Evolutionary conservation across 148 eudicot genomes (phyloP).

Genomic region (Rhododendron griersonianum): DNA sequence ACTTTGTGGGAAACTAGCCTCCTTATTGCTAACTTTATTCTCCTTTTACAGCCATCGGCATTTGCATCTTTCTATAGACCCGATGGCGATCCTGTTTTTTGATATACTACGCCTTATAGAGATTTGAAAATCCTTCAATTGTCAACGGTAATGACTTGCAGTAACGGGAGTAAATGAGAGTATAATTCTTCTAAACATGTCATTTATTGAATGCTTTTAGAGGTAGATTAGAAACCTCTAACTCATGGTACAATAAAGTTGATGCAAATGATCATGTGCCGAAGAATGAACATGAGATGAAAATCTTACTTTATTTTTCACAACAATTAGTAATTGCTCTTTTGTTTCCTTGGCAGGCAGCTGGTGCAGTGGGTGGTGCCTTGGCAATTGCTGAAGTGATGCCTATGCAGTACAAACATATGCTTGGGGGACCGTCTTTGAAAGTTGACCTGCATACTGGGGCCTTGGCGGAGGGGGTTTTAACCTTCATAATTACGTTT

Average conservation of each 20-base stretch:
- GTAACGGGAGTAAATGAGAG: neutral
- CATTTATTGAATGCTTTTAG: neutral
- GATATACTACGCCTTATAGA: neutral
- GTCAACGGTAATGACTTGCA: neutral
- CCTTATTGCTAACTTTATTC: neutral
- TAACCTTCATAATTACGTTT: slow-evolving; percentile 72
- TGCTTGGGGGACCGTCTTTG: slow-evolving; percentile 78
- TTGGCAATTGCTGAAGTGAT: slow-evolving; percentile 63
- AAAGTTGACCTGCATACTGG: slow-evolving; percentile 87
- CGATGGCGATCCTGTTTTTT: neutral
- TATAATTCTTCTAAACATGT: neutral
- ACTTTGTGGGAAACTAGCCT: neutral
- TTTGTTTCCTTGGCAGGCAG: slow-evolving; percentile 45
- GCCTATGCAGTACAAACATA: slow-evolving; percentile 72
- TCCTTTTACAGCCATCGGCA: neutral
- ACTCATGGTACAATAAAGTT: neutral
- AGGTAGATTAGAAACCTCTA: neutral
- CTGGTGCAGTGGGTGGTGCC: slow-evolving; percentile 82
- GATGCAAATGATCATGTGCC: neutral
- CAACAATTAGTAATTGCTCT: neutral
- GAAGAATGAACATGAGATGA: neutral
- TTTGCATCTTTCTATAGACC: neutral
- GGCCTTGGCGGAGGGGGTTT: slow-evolving; percentile 77
- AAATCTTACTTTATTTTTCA: neutral
- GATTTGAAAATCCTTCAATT: neutral